These are phyloP conservation scores for Mycena filopes DNA, from an alignment of 768 basidiomycete species.

Conservation along the genomic window DNA sequence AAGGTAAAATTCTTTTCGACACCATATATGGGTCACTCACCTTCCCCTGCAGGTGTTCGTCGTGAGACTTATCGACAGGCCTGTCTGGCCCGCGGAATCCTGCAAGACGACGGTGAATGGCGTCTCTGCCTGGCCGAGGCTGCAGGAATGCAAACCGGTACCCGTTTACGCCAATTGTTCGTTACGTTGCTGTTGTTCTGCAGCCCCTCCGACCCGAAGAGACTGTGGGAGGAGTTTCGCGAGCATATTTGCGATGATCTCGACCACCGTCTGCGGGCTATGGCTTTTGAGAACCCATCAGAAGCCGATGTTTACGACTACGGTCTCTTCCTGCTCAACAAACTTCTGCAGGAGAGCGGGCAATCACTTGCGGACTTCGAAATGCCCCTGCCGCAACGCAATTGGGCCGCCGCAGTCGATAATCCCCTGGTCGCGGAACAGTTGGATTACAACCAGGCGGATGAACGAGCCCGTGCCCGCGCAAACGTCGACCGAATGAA, in stretches of 20 bases:
- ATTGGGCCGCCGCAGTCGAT: neutral
- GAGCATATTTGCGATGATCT: too few species aligned
- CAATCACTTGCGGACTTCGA: slow-evolving; percentile 1
- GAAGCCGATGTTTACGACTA: too few species aligned
- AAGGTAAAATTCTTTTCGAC: slow-evolving; percentile 3
- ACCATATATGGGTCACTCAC: too few species aligned
- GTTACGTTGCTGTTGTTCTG: slow-evolving; percentile 38
- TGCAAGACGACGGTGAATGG: slow-evolving; percentile 60
- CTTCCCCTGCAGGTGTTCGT: slow-evolving; percentile 24
- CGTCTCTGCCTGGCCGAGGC: slow-evolving; percentile 50
- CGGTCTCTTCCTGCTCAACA: too few species aligned
- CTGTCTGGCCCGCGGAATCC: too few species aligned
- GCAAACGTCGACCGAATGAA: too few species aligned
- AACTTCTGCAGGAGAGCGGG: slow-evolving; percentile 14
- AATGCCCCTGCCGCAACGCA: neutral
- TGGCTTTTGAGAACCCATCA: too few species aligned
- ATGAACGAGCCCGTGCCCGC: too few species aligned
- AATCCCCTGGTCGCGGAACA: slow-evolving; percentile 18
- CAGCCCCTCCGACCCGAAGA: neutral
- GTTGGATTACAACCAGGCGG: too few species aligned
- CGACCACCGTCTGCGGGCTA: too few species aligned
- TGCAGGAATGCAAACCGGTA: slow-evolving; percentile 45
- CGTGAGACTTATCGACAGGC: slow-evolving; percentile 33
- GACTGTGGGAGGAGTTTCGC: slow-evolving; percentile 20
- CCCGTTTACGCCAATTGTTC: slow-evolving; percentile 45